Conservation (phyloP, 1,284 basidiomycete species). For the Cystobasidium sp. region DNA sequence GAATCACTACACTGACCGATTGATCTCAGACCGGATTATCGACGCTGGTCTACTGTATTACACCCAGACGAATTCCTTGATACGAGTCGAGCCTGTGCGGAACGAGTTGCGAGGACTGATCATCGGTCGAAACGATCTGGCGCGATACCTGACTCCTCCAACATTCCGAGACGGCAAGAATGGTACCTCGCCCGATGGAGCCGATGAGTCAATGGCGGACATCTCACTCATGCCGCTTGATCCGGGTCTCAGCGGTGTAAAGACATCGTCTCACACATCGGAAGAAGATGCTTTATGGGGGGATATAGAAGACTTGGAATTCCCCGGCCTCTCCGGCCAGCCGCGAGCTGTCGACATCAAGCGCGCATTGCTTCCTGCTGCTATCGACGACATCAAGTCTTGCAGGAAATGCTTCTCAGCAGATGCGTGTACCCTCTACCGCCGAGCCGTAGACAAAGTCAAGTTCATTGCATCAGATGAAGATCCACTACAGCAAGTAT, state of each 20-base stretch:
- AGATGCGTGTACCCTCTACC: constrained; percentile 92
- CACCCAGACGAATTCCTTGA: constrained; percentile 84
- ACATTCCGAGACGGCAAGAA: neutral
- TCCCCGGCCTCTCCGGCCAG: constrained; percentile 1
- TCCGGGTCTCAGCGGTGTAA: neutral
- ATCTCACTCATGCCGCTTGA: constrained; percentile 32
- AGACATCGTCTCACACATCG: neutral
- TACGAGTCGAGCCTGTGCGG: constrained; percentile 73
- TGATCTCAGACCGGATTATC: constrained; percentile 60
- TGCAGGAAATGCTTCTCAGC: constrained; percentile 82
- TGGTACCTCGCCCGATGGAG: neutral
- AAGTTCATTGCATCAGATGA: constrained; percentile 52
- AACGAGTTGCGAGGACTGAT: constrained; percentile 87
- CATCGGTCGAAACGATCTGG: constrained; percentile 81
- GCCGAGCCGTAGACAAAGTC: constrained; percentile 75
- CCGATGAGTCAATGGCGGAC: neutral
- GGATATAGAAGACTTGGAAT: constrained; percentile 12
- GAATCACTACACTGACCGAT: neutral
- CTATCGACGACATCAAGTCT: constrained; percentile 77
- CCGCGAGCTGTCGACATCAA: constrained; percentile 35
- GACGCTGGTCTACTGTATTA: constrained; percentile 87
- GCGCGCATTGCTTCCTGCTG: constrained; percentile 75
- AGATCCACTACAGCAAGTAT: constrained; percentile 74
- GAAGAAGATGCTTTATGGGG: constrained; percentile 46
- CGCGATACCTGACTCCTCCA: constrained; percentile 66